A percentile compares a stretch with the other conserved stretches of the same genome.
phyloP scores from a whole-genome alignment of 768 basidiomycete genomes.

The Dendrothele bispora region DNA sequence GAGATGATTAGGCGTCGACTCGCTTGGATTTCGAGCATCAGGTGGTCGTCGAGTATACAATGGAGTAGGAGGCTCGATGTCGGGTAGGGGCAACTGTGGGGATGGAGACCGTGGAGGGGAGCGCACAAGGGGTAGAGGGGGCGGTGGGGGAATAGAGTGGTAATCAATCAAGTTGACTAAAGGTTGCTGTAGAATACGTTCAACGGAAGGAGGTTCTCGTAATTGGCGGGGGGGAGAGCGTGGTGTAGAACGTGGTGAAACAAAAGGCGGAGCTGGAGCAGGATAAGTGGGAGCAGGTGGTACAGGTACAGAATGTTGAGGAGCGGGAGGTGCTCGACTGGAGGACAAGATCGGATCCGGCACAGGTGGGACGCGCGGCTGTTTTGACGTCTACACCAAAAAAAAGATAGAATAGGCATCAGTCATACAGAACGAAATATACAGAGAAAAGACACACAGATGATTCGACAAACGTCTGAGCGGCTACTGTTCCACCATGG shows the following conservation, averaged over 20 bases:
- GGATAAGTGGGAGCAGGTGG: conserved; percentile 1
- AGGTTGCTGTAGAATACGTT: background rate
- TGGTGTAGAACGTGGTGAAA: background rate
- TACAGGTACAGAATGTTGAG: conserved; percentile 3
- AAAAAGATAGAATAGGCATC: background rate
- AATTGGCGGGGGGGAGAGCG: background rate
- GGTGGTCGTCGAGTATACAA: background rate
- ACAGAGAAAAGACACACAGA: background rate
- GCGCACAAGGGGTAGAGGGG: background rate
- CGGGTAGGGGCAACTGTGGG: background rate
- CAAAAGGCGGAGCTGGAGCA: conserved; percentile 1
- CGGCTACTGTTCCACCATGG: background rate
- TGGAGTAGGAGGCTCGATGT: background rate
- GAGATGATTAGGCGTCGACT: background rate
- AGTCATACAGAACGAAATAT: background rate
- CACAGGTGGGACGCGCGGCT: conserved; percentile 1
- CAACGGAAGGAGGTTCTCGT: no score
- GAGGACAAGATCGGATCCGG: background rate
- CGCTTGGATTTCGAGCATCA: background rate
- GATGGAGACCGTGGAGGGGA: no score
- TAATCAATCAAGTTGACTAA: background rate
- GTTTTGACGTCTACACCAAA: background rate
- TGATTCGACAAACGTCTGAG: background rate
- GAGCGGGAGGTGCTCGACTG: conserved; percentile 6
- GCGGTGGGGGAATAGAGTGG: background rate